Conservation (phyloP, 2,329 filamentous ascomycete genomes). For the Aureobasidium pullulans region DNA sequence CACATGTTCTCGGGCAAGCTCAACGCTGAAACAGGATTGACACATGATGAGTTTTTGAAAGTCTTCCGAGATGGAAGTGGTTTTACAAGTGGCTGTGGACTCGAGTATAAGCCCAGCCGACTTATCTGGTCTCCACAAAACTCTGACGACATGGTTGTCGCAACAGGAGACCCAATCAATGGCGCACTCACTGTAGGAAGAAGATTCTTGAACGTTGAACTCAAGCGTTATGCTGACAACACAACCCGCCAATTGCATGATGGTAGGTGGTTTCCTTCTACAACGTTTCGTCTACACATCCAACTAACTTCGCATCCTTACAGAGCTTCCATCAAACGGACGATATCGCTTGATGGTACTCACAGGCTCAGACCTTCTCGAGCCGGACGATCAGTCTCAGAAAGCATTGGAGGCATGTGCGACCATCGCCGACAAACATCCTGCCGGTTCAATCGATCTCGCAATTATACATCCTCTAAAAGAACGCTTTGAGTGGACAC, state of each 20-base stretch:
- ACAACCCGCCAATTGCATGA: conserved; percentile 24
- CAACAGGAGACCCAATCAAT: conserved; percentile 17
- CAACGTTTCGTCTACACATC: background rate
- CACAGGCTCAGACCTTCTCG: conserved; percentile 18
- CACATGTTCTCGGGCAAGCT: conserved; percentile 38
- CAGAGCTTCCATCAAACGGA: conserved; percentile 22
- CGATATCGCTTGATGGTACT: conserved; percentile 23
- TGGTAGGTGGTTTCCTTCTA: conserved; percentile 14
- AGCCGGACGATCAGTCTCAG: conserved; percentile 10
- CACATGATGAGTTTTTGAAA: conserved; percentile 21
- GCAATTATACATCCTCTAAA: conserved; percentile 18
- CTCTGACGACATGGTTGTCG: background rate
- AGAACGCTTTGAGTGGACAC: conserved; percentile 18
- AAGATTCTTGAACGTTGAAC: conserved; percentile 21
- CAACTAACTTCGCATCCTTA: background rate
- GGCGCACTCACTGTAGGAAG: conserved; percentile 24
- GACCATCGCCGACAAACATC: conserved; percentile 16
- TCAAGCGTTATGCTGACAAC: conserved; percentile 24
- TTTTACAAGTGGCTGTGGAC: conserved; percentile 48
- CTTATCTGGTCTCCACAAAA: conserved; percentile 14
- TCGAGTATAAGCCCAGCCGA: conserved; percentile 17
- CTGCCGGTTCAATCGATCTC: conserved; percentile 16
- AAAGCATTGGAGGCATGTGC: conserved; percentile 15
- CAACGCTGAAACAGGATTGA: conserved; percentile 16
- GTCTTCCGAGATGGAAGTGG: conserved; percentile 50